Percentiles rank a stretch among this genome's conserved stretches.
phyloP scores from a whole-genome alignment of 2,329 filamentous ascomycete genomes.

The Myrmaecium sp. region DNA sequence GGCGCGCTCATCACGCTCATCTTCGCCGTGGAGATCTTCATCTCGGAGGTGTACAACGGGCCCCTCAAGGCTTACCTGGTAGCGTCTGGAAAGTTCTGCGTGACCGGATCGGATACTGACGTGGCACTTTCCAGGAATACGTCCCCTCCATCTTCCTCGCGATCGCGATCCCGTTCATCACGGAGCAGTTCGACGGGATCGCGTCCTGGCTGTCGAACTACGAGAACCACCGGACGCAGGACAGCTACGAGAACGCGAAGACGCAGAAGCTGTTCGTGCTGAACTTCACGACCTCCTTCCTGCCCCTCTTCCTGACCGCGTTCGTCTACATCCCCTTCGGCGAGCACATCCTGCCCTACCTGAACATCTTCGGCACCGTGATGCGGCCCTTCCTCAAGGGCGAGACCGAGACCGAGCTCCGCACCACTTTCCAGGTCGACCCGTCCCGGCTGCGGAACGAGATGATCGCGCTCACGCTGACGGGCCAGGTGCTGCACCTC shows the following conservation, averaged over 20 bases:
- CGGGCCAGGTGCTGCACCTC: constrained; percentile 14
- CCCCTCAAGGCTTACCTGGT: constrained; percentile 15
- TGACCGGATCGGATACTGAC: background rate
- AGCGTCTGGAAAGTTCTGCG: constrained; percentile 1
- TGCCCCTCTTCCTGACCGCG: constrained; percentile 17
- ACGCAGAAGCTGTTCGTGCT: constrained; percentile 19
- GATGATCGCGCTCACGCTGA: constrained; percentile 17
- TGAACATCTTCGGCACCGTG: constrained; percentile 10
- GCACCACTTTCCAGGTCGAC: constrained; percentile 11
- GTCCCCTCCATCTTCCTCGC: constrained; percentile 16
- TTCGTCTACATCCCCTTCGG: constrained; percentile 18
- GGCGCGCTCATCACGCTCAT: constrained; percentile 12
- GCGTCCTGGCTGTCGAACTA: constrained; percentile 16
- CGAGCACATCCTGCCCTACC: constrained; percentile 9
- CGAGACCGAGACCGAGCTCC: constrained; percentile 1
- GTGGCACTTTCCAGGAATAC: constrained; percentile 13
- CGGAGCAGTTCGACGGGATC: constrained; percentile 11
- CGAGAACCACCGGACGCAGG: constrained; percentile 17
- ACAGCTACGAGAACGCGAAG: constrained; percentile 16
- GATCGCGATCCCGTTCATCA: constrained; percentile 14
- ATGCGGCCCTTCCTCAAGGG: too few relatives aligned
- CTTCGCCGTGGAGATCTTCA: constrained; percentile 16
- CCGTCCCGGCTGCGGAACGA: constrained; percentile 15
- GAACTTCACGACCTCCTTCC: constrained; percentile 18
- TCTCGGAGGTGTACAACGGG: constrained; percentile 17